Conservation (phyloP, 495 filamentous ascomycete genomes). For the Hyaloscypha finlandica region DNA sequence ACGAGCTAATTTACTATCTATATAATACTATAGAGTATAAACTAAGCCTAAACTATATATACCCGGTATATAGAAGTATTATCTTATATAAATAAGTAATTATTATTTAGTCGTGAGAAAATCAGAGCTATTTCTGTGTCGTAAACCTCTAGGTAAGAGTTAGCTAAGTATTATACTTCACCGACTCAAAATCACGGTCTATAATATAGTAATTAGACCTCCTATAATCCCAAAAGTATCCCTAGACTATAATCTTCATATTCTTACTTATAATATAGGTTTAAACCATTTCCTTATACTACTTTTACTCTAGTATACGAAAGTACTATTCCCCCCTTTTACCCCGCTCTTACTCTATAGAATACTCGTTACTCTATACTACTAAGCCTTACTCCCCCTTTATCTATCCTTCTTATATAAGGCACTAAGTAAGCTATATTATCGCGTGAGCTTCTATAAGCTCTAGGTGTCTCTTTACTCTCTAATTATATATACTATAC, state of each 20-base stretch:
- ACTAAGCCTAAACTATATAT: too few relatives aligned
- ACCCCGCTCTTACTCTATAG: constrained; percentile 15
- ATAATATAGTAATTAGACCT: constrained; percentile 15
- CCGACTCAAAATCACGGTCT: not conserved
- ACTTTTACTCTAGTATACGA: not conserved
- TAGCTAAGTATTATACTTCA: too few relatives aligned
- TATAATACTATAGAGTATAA: too few relatives aligned
- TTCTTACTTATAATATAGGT: constrained; percentile 10
- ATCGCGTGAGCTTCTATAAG: not conserved
- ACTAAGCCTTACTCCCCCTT: not conserved
- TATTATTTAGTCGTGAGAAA: too few relatives aligned
- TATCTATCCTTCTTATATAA: not conserved
- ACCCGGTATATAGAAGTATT: too few relatives aligned
- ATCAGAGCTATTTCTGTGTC: too few relatives aligned
- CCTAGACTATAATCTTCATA: constrained; percentile 21
- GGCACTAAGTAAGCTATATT: not conserved
- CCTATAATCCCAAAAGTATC: constrained; percentile 10
- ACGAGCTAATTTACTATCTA: too few relatives aligned
- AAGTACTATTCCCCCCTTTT: constrained; percentile 10
- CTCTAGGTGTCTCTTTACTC: not conserved
- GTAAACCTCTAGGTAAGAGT: too few relatives aligned
- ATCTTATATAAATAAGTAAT: too few relatives aligned
- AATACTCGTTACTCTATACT: constrained; percentile 7
- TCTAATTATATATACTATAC: not conserved
- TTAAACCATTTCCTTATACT: constrained; percentile 1